Conservation (phyloP, 176 grass and related monocot species). For the Carex kokanica region DNA sequence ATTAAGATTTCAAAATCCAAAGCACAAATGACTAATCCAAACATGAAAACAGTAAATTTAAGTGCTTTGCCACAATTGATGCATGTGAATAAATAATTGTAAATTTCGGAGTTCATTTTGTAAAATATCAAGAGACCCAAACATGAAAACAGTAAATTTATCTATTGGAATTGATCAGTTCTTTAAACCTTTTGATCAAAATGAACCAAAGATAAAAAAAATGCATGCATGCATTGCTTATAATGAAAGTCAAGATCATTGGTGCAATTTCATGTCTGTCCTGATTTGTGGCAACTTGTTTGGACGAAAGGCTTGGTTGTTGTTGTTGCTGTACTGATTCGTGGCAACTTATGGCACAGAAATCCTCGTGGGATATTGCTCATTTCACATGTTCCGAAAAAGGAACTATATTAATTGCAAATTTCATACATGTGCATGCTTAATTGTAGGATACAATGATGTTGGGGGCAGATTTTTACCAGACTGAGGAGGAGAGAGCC, state of each 20-base stretch:
- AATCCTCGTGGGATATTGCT: neutral
- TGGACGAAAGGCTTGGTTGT: too few species aligned
- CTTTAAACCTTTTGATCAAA: neutral
- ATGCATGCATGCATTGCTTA: neutral
- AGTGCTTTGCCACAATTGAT: neutral
- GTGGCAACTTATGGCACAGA: neutral
- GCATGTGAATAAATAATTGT: neutral
- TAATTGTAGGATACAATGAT: constrained; percentile 72
- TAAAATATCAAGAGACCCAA: neutral
- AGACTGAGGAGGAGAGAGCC: constrained; percentile 65
- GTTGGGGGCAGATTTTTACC: constrained; percentile 86
- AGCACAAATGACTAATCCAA: neutral
- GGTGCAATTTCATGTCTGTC: neutral
- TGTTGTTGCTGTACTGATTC: neutral
- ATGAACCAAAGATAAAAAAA: neutral
- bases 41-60: too few species aligned
- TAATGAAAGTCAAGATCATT: neutral
- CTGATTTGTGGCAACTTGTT: too few species aligned
- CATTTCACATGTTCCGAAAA: neutral
- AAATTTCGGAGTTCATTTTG: neutral
- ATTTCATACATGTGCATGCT: neutral
- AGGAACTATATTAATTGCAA: neutral
- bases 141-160: neutral
- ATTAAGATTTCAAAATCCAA: neutral
- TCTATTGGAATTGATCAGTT: neutral